Conservation (phyloP, 345 rosid species). For the Aquilaria yunnanensis region DNA sequence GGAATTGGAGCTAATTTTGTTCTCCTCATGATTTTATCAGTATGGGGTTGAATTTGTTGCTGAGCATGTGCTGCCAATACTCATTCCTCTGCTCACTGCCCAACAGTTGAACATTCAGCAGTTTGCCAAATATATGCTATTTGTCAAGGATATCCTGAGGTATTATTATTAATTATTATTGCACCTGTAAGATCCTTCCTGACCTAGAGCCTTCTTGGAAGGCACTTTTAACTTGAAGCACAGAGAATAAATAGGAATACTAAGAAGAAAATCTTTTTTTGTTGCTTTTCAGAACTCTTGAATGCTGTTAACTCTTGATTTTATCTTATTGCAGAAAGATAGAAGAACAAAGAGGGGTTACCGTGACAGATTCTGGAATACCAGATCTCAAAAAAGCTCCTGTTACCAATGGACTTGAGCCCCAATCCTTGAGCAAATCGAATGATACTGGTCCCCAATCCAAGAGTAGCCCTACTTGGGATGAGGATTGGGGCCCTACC, state of each 20-base stretch:
- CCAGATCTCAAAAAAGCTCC: slow-evolving; percentile 42
- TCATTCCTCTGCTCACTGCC: slow-evolving; percentile 83
- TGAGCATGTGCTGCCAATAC: slow-evolving; percentile 83
- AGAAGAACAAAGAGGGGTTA: slow-evolving; percentile 83
- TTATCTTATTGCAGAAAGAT: slow-evolving; percentile 49
- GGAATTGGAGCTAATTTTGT: slow-evolving; percentile 6
- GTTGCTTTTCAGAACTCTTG: slow-evolving; percentile 5
- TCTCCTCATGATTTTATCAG: slow-evolving; percentile 34
- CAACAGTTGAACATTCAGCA: slow-evolving; percentile 91
- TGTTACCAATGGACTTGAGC: slow-evolving; percentile 38
- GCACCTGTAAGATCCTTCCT: slow-evolving; percentile 1
- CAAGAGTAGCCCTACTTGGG: slow-evolving; percentile 58
- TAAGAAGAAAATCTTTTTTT: background rate
- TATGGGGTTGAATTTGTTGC: slow-evolving; percentile 84
- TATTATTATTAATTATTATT: slow-evolving; percentile 13
- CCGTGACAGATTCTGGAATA: slow-evolving; percentile 51
- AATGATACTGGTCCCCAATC: slow-evolving; percentile 40
- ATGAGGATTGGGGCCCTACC: slow-evolving; percentile 80
- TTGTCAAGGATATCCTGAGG: slow-evolving; percentile 92
- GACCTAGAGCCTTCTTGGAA: background rate
- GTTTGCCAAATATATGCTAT: slow-evolving; percentile 90
- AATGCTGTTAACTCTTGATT: slow-evolving; percentile 7
- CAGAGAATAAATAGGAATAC: no score
- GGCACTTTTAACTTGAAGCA: background rate
- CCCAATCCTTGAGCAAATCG: slow-evolving; percentile 39